Percentiles rank a stretch among this genome's conserved stretches.
phyloP scores from a whole-genome alignment of 192 early-diverging fungal species.

The Jimgerdemannia flammicorona region DNA sequence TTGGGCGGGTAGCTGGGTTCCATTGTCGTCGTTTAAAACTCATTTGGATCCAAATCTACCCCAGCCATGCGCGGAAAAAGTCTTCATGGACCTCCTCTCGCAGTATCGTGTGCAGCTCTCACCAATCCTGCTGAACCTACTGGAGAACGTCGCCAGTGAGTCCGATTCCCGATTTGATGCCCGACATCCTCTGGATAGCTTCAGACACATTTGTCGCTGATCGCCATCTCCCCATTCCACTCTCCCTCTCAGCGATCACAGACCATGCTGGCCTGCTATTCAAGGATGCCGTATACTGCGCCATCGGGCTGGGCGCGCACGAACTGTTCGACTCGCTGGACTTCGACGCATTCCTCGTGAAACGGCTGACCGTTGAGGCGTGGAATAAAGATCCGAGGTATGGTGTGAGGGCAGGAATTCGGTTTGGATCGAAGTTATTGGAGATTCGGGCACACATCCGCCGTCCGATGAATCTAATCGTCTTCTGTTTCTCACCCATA shows the following conservation, averaged over 20 bases:
- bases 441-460: too few relatives aligned
- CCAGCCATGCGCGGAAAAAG: slow-evolving; percentile 78
- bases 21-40: too few relatives aligned
- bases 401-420: background rate
- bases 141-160: slow-evolving; percentile 55
- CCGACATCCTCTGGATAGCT: background rate
- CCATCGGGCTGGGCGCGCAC: slow-evolving; percentile 75
- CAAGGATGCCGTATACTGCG: slow-evolving; percentile 76
- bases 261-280: slow-evolving; percentile 53
- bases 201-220: too few relatives aligned
- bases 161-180: slow-evolving; percentile 11
- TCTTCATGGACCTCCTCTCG: slow-evolving; percentile 74
- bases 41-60: background rate
- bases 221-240: too few relatives aligned
- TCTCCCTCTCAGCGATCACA: slow-evolving; percentile 13
- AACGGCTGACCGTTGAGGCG: slow-evolving; percentile 55
- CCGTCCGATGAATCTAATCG: too few relatives aligned
- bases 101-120: slow-evolving; percentile 56
- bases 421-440: background rate
- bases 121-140: slow-evolving; percentile 59
- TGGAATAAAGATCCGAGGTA: slow-evolving; percentile 47
- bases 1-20: too few relatives aligned
- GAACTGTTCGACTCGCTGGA: slow-evolving; percentile 79
- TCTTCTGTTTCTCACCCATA: background rate
- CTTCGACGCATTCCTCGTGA: slow-evolving; percentile 73